These are phyloP conservation scores for Sphagnurus paluster DNA, from an alignment of 1,284 basidiomycete genomes.

Conservation along the genomic window DNA sequence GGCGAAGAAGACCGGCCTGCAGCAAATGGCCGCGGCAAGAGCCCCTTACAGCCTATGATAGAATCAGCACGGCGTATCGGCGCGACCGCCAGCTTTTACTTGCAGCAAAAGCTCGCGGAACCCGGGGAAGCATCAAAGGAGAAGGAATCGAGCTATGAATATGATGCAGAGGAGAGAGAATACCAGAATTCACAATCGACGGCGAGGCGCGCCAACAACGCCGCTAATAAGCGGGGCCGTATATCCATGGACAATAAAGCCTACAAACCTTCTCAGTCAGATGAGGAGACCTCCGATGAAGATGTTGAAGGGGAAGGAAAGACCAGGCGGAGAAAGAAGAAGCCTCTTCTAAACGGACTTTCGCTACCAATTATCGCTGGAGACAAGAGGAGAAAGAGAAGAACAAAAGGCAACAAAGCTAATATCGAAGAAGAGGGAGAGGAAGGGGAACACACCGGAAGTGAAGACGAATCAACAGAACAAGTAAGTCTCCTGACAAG, in stretches of 20 bases:
- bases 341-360: conserved; percentile 56
- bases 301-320: conserved; percentile 58
- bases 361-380: conserved; percentile 63
- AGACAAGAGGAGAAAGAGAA: conserved; percentile 55
- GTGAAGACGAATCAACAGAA: conserved; percentile 43
- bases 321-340: conserved; percentile 46
- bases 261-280: conserved; percentile 65
- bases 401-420: conserved; percentile 32
- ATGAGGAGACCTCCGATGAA: conserved; percentile 61
- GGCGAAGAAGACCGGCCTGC: conserved; percentile 47
- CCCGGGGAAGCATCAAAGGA: conserved; percentile 40
- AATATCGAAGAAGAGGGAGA: conserved; percentile 22
- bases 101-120: conserved; percentile 58
- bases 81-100: conserved; percentile 55
- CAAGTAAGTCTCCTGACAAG: conserved; percentile 29
- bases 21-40: conserved; percentile 54
- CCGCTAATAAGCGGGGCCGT: conserved; percentile 50
- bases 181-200: conserved; percentile 42
- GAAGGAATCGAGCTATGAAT: conserved; percentile 71
- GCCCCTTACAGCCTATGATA: conserved; percentile 58
- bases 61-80: conserved; percentile 53
- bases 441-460: conserved; percentile 44
- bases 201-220: conserved; percentile 34
- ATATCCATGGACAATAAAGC: conserved; percentile 79
- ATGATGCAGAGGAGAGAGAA: conserved; percentile 70